phyloP scores from a whole-genome alignment of 164 flowering plant species.

The Macadamia integrifolia region DNA sequence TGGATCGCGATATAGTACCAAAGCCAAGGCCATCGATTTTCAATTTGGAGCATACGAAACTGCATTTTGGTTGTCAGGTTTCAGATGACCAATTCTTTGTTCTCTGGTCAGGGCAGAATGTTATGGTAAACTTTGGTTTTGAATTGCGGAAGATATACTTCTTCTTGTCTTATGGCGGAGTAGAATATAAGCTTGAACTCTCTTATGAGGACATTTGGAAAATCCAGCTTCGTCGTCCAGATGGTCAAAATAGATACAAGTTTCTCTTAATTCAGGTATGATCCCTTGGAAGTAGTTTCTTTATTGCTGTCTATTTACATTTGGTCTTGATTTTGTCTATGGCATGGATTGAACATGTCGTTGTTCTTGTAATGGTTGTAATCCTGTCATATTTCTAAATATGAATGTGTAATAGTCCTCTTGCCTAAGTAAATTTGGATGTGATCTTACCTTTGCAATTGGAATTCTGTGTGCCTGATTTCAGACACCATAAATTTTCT shows the following conservation, averaged over 20 bases:
- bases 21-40: slow-evolving; percentile 38
- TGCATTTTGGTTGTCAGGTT: slow-evolving; percentile 63
- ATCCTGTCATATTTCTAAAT: too few relatives aligned
- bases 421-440: too few relatives aligned
- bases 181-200: slow-evolving; percentile 34
- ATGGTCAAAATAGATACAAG: slow-evolving; percentile 17
- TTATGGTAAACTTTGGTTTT: slow-evolving; percentile 43
- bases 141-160: slow-evolving; percentile 23
- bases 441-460: too few relatives aligned
- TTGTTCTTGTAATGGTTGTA: too few relatives aligned
- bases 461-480: too few relatives aligned
- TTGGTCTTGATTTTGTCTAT: too few relatives aligned
- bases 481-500: too few relatives aligned
- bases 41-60: slow-evolving; percentile 25
- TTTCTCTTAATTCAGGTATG: slow-evolving; percentile 73
- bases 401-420: too few relatives aligned
- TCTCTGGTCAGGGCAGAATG: slow-evolving; percentile 35
- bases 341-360: too few relatives aligned
- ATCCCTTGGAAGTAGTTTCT: background rate
- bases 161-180: slow-evolving; percentile 7
- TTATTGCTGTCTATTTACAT: too few relatives aligned
- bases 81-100: slow-evolving; percentile 37
- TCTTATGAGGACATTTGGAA: slow-evolving; percentile 63
- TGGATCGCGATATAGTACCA: slow-evolving; percentile 44
- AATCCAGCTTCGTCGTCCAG: slow-evolving; percentile 48